Base-by-base conservation (phyloP, 495 filamentous ascomycete genomes). In the Parachaetomium inaequale region DNA sequence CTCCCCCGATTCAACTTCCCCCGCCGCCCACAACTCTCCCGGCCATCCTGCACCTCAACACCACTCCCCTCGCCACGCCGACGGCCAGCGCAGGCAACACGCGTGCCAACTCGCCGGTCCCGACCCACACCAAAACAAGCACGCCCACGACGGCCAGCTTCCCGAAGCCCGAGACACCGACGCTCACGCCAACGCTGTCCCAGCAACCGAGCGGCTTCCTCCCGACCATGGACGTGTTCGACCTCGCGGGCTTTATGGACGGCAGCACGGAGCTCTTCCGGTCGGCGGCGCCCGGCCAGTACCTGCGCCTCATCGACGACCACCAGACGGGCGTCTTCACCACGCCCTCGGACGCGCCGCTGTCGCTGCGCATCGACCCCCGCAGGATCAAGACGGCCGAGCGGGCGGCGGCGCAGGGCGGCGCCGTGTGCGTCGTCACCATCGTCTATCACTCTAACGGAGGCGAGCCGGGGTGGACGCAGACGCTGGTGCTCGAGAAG, bases 281-380 rank as follows among this genome's bases (percentile, higher is more conserved):
- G 11, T 40, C 50, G 21, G 45, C 2, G 7, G 10, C 8, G 29
- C 42, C 55, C 12, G 53, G 55, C 7, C 14, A 40, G 17, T 36
- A 58, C 5, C 47, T 69, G 12, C 62, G 62, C n/a, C 54, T 73
- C 15, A 47, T 50, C 25, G 63, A 66, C 1, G 65, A 68, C 38
- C 38, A 53, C 17, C 47, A 51, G 42, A 61, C 43, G 14, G 64
- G 64, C 0, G 56, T 66, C 10, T 25, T 66, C 3, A 62, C 46
- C 7, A 65, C 55, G 14, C 57, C 61, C 1, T 40, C 29, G 5
- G 56, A 63, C 5, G 58, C 36, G 3, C 42, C 56, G 3, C 55
- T 38, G 12, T 2, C 32, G 29, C n/a, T 70, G 21, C 58, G 64
- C 10, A 57, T 73, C 21, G 67, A 69, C n/a, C 65, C 72, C 2